Percentiles rank a stretch among this genome's conserved stretches.
Conservation (phyloP, 1,284 basidiomycete species). For the Austropuccinia psidii region DNA sequence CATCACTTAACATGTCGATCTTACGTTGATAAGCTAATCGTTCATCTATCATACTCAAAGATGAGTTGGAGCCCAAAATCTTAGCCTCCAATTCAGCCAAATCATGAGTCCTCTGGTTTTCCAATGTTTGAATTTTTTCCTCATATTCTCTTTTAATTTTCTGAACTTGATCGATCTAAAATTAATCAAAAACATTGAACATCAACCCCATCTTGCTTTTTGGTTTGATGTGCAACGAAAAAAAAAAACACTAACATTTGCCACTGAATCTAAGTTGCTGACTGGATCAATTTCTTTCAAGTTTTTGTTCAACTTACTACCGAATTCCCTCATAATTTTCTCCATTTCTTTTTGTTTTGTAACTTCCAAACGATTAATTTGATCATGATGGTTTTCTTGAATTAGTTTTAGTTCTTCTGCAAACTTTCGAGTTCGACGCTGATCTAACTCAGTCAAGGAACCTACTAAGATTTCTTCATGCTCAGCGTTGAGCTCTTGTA, state of each 20-base stretch:
- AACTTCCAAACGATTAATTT: background rate
- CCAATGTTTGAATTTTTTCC: conserved; percentile 5
- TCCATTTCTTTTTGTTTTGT: background rate
- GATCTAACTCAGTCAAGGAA: conserved; percentile 9
- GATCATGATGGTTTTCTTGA: background rate
- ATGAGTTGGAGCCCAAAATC: background rate
- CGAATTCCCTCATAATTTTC: background rate
- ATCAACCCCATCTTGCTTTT: no score
- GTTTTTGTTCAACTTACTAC: background rate
- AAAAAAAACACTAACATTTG: background rate
- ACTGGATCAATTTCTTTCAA: background rate
- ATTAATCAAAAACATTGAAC: background rate
- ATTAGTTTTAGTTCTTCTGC: background rate
- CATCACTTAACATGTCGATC: background rate
- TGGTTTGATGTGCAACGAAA: background rate
- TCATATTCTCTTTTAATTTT: background rate
- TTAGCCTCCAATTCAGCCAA: background rate
- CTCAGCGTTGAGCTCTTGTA: background rate
- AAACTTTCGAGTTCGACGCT: conserved; percentile 16
- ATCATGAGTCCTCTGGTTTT: background rate
- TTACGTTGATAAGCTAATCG: background rate
- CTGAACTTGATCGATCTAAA: background rate
- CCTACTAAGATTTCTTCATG: conserved; percentile 30
- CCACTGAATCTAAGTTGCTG: background rate
- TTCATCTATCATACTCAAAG: background rate